Base-by-base conservation (phyloP, 768 basidiomycete genomes). In the Russula ochroleuca region DNA sequence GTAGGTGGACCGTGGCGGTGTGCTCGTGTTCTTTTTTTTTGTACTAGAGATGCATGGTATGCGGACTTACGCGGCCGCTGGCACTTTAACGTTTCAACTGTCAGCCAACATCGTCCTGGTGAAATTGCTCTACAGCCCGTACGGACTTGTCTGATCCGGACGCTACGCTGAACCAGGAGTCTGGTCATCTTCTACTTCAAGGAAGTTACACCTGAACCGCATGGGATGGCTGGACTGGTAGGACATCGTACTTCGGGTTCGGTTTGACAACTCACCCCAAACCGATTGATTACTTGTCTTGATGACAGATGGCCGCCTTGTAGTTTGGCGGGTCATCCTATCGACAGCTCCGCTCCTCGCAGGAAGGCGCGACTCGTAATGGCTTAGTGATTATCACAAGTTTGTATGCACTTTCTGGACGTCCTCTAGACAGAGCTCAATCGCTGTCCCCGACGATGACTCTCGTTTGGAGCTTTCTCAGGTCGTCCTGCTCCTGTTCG, bases 31-130 rank as follows among this genome's bases (percentile, higher is more conserved):
- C 33, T 37, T 38, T n/a, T 17, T 48, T 28, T 31, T 8, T 11
- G 28, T 33, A 19, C 25, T 4, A 11, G 40, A n/a, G 10, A 28
- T 25, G 17, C 6, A 40, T 28, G 5, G 25, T 33, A 49, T 40
- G 11, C 31, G 41, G 6, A n/a, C 5, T 45, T 35, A 19, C 43
- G 43, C 43, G n/a, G n/a, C 35, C 37, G 28, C 31, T 41, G 57
- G 35, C 25, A 52, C 62, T 38, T 63, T 43, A 47, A 23, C 13
- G 57, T 63, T 63, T 59, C 57, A 63, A 19, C 21, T 45, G 15
- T 37, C 48, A 47, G 31, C 25, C 25, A 21, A 52, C 51, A 7
- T 25, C 23, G 14, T n/a, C 25, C 17, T 51, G 28, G 33, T 43
- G 19, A 10, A 15, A 33, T 17, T 45, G 19, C 19, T 41, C 17